Conservation (phyloP, 345 rosid species). For the Hevea brasiliensis region DNA sequence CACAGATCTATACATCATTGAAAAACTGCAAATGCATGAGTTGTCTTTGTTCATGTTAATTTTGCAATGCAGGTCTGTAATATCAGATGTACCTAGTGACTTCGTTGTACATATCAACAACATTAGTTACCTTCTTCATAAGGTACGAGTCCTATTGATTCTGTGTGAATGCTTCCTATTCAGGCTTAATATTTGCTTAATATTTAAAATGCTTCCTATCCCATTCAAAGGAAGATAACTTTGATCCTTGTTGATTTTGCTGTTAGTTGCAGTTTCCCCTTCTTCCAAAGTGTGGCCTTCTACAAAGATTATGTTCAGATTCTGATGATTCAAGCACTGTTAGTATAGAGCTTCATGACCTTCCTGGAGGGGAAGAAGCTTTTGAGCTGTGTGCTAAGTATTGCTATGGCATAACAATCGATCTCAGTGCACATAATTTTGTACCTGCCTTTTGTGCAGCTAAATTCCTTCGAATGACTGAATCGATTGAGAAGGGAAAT, state of each 20-base stretch:
- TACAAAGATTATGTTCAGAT: slow-evolving; percentile 59
- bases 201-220: too few relatives aligned
- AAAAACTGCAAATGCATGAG: background rate
- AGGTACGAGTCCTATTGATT: slow-evolving; percentile 46
- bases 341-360: slow-evolving; percentile 73
- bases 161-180: too few relatives aligned
- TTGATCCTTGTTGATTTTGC: slow-evolving; percentile 26
- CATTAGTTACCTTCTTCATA: slow-evolving; percentile 70
- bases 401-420: slow-evolving; percentile 92
- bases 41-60: slow-evolving; percentile 5
- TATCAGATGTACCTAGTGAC: slow-evolving; percentile 65
- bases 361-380: slow-evolving; percentile 94
- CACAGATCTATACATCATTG: background rate
- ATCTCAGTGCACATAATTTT: slow-evolving; percentile 80
- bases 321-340: slow-evolving; percentile 43
- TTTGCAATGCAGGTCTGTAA: slow-evolving; percentile 58
- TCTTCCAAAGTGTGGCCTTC: slow-evolving; percentile 83
- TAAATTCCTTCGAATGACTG: slow-evolving; percentile 87
- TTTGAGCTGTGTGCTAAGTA: slow-evolving; percentile 92
- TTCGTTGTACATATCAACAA: slow-evolving; percentile 63
- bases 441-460: slow-evolving; percentile 87
- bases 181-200: too few relatives aligned
- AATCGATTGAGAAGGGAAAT: slow-evolving; percentile 77
- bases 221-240: background rate
- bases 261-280: slow-evolving; percentile 71